Evolutionary conservation across 495 filamentous ascomycete genomes (phyloP), one percentile per base, ranked within the genome.

Genomic region (Aspergillus kassunensis): DNA sequence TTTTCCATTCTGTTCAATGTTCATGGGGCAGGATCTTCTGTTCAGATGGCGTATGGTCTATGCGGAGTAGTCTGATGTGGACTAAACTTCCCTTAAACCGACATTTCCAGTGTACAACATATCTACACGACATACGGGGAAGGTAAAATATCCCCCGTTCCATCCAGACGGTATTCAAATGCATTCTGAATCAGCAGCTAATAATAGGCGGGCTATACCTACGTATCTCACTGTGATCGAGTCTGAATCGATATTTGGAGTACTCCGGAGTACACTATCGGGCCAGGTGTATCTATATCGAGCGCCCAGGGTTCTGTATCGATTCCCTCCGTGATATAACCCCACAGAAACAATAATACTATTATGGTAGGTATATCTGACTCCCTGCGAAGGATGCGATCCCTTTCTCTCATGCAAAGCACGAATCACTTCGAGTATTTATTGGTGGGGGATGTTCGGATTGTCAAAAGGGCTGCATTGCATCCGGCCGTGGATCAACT

Each of bases 381-480:
- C 31, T 12, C 31, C 6, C 11, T 7, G 6, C 5, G 9, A 6
- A 12, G 37, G 37, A 40, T 1, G 8, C 8, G 18, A 40, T 40
- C 37, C 4, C 37, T 23, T 21, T 10, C 18, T 24, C 4, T 42
- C 2, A 45, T 30, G 42, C 43, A 46, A 30, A 29, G 23, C 24
- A 47, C 19, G 24, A 44, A 36, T 36, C n/a, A 19, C 37, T 41
- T 39, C 34, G 29, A 27, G n/a, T 29, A 43, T 45, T 44, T 46
- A 46, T 46, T 53, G 51, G 51, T 40, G 33, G 46, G 23, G 51
- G 41, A 16, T 41, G 15, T 40, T 30, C 16, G 34, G 11, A 25
- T 53, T 53, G 15, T 30, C 24, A 53, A 45, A n/a, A 39, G 7
- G 13, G 5, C 41, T 40, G 42, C 51, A 53, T n/a, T n/a, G n/a